Conservation (phyloP, 1,139 yeast genomes). For the Geotrichum europaeum region DNA sequence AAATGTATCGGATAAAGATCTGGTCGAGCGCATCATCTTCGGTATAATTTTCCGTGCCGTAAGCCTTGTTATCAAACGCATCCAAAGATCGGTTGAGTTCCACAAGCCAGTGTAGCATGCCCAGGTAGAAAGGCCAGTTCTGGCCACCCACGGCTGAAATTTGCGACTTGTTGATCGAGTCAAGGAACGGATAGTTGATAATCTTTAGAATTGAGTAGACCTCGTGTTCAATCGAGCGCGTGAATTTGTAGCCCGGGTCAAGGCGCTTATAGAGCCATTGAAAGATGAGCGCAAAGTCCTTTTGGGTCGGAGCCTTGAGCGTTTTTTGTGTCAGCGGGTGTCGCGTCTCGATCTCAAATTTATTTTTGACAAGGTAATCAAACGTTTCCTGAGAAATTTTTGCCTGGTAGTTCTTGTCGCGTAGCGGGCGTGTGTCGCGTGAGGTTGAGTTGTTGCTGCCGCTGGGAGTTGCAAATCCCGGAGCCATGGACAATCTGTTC, state of each 20-base stretch:
- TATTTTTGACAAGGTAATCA: conserved; percentile 55
- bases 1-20: conserved; percentile 59
- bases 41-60: conserved; percentile 33
- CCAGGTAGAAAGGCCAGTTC: conserved; percentile 80
- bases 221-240: conserved; percentile 67
- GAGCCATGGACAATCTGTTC: background rate
- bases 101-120: conserved; percentile 76
- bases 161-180: conserved; percentile 73
- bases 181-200: conserved; percentile 74
- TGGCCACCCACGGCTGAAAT: conserved; percentile 90
- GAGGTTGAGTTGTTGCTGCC: background rate
- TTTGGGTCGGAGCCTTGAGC: conserved; percentile 75
- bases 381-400: conserved; percentile 44
- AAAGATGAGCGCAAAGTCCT: conserved; percentile 72
- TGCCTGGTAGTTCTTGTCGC: conserved; percentile 68
- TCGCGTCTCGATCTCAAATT: conserved; percentile 68
- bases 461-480: background rate
- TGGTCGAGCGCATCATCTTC: conserved; percentile 45
- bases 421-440: conserved; percentile 66
- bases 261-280: conserved; percentile 70
- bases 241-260: conserved; percentile 74
- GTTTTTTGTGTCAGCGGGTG: conserved; percentile 63
- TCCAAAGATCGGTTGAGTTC: conserved; percentile 49
- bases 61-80: conserved; percentile 38
- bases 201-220: conserved; percentile 61